Percentiles rank a stretch among this genome's conserved stretches.
These are phyloP conservation scores for Ascochyta viciae-villosae DNA, from an alignment of 2,329 filamentous ascomycete species.

Conservation along the genomic window DNA sequence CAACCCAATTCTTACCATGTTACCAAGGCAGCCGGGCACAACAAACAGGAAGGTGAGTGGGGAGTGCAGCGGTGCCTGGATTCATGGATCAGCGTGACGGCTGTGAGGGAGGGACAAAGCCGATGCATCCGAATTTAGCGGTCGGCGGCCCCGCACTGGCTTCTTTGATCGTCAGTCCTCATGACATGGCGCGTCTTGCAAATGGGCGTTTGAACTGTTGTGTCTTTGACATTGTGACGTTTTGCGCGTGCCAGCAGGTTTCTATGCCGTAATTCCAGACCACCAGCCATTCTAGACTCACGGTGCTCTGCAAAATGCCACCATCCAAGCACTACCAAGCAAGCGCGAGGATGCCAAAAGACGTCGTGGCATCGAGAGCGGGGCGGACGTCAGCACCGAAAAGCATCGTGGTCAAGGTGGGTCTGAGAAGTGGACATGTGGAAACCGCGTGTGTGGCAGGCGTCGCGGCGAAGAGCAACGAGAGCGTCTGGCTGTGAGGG, in stretches of 20 bases:
- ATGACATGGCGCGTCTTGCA: constrained; percentile 32
- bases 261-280: constrained; percentile 28
- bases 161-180: constrained; percentile 38
- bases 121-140: constrained; percentile 30
- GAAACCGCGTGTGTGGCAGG: constrained; percentile 21
- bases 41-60: constrained; percentile 31
- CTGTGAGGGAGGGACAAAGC: constrained; percentile 20
- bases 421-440: constrained; percentile 11
- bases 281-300: constrained; percentile 20
- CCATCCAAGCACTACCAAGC: constrained; percentile 28
- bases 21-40: constrained; percentile 18
- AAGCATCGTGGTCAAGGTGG: constrained; percentile 15
- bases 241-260: constrained; percentile 18
- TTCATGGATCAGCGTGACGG: constrained; percentile 16
- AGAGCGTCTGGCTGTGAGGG: constrained; percentile 26
- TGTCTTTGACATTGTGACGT: constrained; percentile 38
- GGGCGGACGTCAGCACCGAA: no score
- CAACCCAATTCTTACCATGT: constrained; percentile 8
- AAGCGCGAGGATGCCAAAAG: constrained; percentile 4
- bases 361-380: constrained; percentile 15
- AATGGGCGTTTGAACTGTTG: constrained; percentile 25
- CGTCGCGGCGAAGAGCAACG: constrained; percentile 15
- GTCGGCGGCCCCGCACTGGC: constrained; percentile 27
- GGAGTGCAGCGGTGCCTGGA: constrained; percentile 21
- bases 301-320: constrained; percentile 25